Evolutionary conservation across 768 basidiomycete genomes (phyloP).

Genomic region (Tephrocybe sp.): DNA sequence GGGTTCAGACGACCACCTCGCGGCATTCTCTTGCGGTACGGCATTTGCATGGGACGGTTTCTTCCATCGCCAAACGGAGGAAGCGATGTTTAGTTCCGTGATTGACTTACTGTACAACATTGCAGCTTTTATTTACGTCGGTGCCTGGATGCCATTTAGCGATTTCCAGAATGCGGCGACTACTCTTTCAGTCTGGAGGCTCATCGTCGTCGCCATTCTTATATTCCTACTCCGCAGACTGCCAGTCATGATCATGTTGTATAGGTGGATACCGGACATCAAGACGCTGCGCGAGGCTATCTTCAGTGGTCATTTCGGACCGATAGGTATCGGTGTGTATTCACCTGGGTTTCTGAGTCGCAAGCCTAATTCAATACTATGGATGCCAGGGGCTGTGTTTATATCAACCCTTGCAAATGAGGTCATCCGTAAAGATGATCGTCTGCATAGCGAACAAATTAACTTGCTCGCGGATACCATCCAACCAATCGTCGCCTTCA

Average conservation of each 20-base stretch:
- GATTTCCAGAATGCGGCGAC: constrained; percentile 66
- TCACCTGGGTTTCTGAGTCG: background rate
- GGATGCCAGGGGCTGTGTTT: constrained; percentile 76
- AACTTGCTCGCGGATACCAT: constrained; percentile 73
- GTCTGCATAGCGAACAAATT: constrained; percentile 54
- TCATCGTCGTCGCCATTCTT: constrained; percentile 79
- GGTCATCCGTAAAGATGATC: constrained; percentile 43
- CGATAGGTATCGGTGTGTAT: constrained; percentile 70
- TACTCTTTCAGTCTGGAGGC: constrained; percentile 79
- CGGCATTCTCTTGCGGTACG: constrained; percentile 92
- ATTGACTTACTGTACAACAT: constrained; percentile 96
- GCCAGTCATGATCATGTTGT: constrained; percentile 80
- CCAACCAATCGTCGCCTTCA: constrained; percentile 91
- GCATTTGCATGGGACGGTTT: constrained; percentile 98
- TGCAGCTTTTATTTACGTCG: constrained; percentile 93
- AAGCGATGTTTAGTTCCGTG: constrained; percentile 93
- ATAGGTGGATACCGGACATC: constrained; percentile 94
- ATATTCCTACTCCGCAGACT: constrained; percentile 83
- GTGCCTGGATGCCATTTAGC: constrained; percentile 95
- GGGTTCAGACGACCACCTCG: constrained; percentile 91
- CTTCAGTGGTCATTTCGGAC: constrained; percentile 95
- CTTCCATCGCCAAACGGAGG: constrained; percentile 92
- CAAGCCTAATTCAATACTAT: constrained; percentile 4
- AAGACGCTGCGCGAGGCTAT: constrained; percentile 93
- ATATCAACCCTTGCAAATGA: constrained; percentile 81